Evolutionary conservation across 2,329 filamentous ascomycete species (phyloP), one percentile per base, ranked within the genome.

Genomic region (Talaromyces atroroseus): DNA sequence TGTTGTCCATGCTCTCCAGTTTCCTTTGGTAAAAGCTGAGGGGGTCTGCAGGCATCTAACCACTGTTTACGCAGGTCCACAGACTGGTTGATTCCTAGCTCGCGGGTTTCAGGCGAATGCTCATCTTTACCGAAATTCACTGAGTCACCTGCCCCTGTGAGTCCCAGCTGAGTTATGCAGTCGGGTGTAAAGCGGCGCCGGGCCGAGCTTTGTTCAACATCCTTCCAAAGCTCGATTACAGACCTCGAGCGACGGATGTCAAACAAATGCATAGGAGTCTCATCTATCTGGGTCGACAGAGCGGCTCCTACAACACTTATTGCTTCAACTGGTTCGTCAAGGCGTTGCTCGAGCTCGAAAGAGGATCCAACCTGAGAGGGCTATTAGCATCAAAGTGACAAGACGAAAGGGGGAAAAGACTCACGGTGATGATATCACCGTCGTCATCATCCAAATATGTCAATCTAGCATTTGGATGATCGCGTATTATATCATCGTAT

Each of bases 381-480:
- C 12, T 48, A 38, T 58, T 18, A 58, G 45, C 16, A 24, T 49
- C 32, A 57, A 51, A 26, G 18, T 12, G 29, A 11, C 29, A 54
- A 29, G 48, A n/a, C 14, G 20, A 21, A 26, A 11, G 44, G 49
- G n/a, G 20, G 16, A 51, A 21, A 26, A 42, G 34, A 64, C 71
- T 66, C 63, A 76, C 76, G 6, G 73, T 78, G 55, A 79, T 75
- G 32, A 68, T 64, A 54, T 76, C 75, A 2, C 72, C 73, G 59
- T 78, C 75, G 58, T 78, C 74, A 26, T 76, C 72, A 62, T 79
- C 76, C 53, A 73, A 49, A 58, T 78, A 79, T 20, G 66, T 74
- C 46, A 79, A 60, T 34, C 65, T 69, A 12, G 74, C 75, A 42
- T 71, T 68, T 21, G 76, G 76, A 62, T 75, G 63, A 49, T 62